Conservation (phyloP, 805 yeast genomes). For the Ogataea angusta region DNA sequence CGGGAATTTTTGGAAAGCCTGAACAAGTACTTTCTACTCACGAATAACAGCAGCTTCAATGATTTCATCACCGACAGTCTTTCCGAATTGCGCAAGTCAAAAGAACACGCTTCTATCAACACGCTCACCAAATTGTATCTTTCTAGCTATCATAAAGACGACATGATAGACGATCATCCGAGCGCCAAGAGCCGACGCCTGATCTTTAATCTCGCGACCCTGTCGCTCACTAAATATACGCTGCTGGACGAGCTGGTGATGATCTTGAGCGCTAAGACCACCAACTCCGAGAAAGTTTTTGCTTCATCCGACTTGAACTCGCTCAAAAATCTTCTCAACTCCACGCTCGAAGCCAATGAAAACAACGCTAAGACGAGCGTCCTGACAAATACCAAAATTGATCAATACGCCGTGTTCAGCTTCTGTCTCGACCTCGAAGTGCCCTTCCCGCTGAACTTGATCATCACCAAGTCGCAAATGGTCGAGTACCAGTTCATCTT, state of each 20-base stretch:
- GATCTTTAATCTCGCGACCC: constrained; percentile 17
- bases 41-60: constrained; percentile 48
- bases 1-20: constrained; percentile 43
- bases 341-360: constrained; percentile 35
- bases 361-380: constrained; percentile 12
- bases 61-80: constrained; percentile 49
- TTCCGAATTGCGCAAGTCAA: constrained; percentile 47
- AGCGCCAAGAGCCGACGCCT: constrained; percentile 25
- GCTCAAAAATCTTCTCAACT: constrained; percentile 42
- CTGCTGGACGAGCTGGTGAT: constrained; percentile 37
- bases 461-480: constrained; percentile 66
- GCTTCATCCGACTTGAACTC: constrained; percentile 42
- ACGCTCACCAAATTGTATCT: constrained; percentile 33
- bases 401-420: constrained; percentile 45
- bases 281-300: constrained; percentile 52
- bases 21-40: constrained; percentile 56
- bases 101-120: constrained; percentile 25
- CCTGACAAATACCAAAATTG: constrained; percentile 34
- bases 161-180: constrained; percentile 2
- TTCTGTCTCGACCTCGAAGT: constrained; percentile 56
- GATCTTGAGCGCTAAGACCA: constrained; percentile 50
- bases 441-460: constrained; percentile 84
- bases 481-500: constrained; percentile 78
- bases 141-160: constrained; percentile 17
- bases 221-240: constrained; percentile 20